A percentile compares a stretch with the other conserved stretches of the same genome.
Conservation (phyloP, 371 early-diverging fungal species). For the Blakeslea trispora region DNA sequence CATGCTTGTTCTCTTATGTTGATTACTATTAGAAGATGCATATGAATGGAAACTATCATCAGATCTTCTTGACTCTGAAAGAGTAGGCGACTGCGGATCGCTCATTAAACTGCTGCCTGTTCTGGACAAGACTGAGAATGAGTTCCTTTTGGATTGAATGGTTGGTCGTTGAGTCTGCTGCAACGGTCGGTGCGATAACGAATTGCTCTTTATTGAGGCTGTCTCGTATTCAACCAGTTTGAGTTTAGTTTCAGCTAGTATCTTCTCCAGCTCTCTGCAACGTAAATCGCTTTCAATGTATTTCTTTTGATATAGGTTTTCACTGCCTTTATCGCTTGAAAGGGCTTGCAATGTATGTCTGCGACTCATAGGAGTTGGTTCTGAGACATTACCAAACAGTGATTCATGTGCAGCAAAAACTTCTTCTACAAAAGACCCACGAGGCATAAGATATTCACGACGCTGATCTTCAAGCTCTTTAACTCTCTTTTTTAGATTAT, state of each 20-base stretch:
- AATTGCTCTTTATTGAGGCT: background rate
- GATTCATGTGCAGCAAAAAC: conserved; percentile 48
- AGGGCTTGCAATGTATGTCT: conserved; percentile 26
- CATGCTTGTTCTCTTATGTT: conserved; percentile 46
- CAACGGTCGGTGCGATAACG: conserved; percentile 30
- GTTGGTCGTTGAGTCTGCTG: conserved; percentile 27
- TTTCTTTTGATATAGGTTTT: conserved; percentile 36
- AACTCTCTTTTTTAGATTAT: conserved; percentile 26
- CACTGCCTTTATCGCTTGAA: conserved; percentile 3
- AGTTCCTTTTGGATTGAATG: conserved; percentile 28
- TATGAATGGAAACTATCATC: conserved; percentile 39
- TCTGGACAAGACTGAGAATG: conserved; percentile 33
- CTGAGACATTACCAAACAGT: conserved; percentile 26
- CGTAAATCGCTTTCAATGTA: conserved; percentile 49
- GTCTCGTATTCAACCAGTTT: conserved; percentile 45
- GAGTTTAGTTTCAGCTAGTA: conserved; percentile 49
- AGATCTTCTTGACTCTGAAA: conserved; percentile 28
- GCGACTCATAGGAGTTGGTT: conserved; percentile 13
- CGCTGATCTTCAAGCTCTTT: conserved; percentile 43
- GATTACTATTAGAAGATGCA: conserved; percentile 21
- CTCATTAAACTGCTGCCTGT: conserved; percentile 5
- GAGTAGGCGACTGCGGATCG: conserved; percentile 26
- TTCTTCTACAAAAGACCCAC: conserved; percentile 48
- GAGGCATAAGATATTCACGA: conserved; percentile 45
- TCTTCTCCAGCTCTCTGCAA: conserved; percentile 51